These are phyloP conservation scores for Aspergillus hiratsukae DNA, from an alignment of 2,329 filamentous ascomycete species.

Conservation along the genomic window DNA sequence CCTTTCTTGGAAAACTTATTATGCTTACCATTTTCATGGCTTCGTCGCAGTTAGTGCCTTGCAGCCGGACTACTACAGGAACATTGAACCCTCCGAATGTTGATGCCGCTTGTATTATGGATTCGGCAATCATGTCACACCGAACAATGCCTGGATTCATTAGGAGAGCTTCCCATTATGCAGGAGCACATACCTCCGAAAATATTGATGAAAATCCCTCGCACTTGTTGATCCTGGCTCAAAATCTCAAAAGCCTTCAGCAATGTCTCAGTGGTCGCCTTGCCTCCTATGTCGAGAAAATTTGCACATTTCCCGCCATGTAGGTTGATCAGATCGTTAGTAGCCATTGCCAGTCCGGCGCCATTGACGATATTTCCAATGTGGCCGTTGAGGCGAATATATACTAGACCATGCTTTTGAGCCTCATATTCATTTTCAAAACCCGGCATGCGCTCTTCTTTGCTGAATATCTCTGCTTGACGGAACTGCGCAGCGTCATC, in stretches of 20 bases:
- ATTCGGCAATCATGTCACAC: conserved; percentile 51
- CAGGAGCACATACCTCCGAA: conserved; percentile 29
- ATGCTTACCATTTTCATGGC: conserved; percentile 39
- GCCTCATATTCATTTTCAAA: conserved; percentile 30
- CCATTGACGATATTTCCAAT: conserved; percentile 34
- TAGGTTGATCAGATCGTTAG: conserved; percentile 26
- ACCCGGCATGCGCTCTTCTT: conserved; percentile 34
- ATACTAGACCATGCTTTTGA: conserved; percentile 28
- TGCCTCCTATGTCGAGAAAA: conserved; percentile 30
- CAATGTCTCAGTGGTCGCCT: conserved; percentile 26
- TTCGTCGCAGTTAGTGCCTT: conserved; percentile 45
- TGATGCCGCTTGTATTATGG: conserved; percentile 42
- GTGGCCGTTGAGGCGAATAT: conserved; percentile 28
- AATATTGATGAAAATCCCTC: conserved; percentile 54
- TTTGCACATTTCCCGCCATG: conserved; percentile 29
- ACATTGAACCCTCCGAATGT: conserved; percentile 37
- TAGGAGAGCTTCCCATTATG: not conserved
- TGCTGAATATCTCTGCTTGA: conserved; percentile 38
- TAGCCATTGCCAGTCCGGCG: conserved; percentile 34
- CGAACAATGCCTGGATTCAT: conserved; percentile 42
- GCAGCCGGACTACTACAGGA: conserved; percentile 45
- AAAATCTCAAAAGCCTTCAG: conserved; percentile 27
- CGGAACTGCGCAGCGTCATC: conserved; percentile 47
- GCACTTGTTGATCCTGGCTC: conserved; percentile 17
- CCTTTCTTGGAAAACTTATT: not conserved